phyloP scores from a whole-genome alignment of 176 grass and related monocot species.

The Aegilops speltoides region DNA sequence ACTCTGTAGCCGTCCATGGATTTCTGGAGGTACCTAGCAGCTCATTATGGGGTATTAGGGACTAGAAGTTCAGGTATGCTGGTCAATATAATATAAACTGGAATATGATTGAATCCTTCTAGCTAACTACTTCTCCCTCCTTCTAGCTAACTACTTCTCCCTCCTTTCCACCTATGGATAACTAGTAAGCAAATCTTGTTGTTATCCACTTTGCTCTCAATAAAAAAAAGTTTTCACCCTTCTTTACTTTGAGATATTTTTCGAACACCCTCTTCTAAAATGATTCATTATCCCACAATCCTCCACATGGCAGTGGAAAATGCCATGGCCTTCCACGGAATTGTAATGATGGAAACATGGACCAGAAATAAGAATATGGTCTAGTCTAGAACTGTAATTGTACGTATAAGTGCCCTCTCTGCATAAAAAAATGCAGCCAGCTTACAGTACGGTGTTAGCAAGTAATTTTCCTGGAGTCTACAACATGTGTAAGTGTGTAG shows the following conservation, averaged over 20 bases:
- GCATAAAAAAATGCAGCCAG: conserved; percentile 31
- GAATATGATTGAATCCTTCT: conserved; percentile 92
- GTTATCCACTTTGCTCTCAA: neutral
- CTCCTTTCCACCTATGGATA: conserved; percentile 81
- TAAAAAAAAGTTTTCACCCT: conserved; percentile 3
- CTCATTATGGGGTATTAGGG: conserved; percentile 55
- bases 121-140: conserved; percentile 75
- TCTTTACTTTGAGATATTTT: conserved; percentile 69
- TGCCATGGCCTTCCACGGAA: conserved; percentile 47
- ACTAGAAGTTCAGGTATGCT: conserved; percentile 58
- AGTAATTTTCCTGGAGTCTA: neutral
- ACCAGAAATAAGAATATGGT: conserved; percentile 75
- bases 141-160: conserved; percentile 74
- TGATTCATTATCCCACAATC: conserved; percentile 76
- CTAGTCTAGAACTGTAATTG: conserved; percentile 86
- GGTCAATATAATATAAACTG: conserved; percentile 66
- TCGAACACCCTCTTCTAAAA: conserved; percentile 70
- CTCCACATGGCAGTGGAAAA: conserved; percentile 78
- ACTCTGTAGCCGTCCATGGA: conserved; percentile 63
- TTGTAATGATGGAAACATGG: conserved; percentile 53
- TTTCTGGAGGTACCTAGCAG: conserved; percentile 81
- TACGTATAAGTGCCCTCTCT: conserved; percentile 73
- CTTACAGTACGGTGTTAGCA: neutral
- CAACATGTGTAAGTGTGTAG: neutral
- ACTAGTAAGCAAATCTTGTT: conserved; percentile 16